Evolutionary conservation across 73 alveolate species (phyloP), one percentile per base, ranked within the genome.

Genomic region (Breviolum minutum): DNA sequence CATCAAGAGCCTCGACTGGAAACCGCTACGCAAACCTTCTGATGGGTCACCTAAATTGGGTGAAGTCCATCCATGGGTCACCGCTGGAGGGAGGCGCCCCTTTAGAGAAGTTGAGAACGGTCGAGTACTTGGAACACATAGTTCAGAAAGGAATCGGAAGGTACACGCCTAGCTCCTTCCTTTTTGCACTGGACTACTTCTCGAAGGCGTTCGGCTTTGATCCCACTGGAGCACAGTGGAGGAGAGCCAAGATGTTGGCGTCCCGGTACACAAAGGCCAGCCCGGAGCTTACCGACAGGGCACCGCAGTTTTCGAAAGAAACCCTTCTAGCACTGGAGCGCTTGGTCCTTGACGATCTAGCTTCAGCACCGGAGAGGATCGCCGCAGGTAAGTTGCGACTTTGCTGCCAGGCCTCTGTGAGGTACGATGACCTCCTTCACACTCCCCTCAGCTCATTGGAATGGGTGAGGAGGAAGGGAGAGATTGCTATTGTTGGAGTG

Each of bases 131-230:
- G 13, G 83, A 64, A 48, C 17, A 7, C 22, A 24, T 87, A 32
- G 69, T 66, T 22, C 95, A 87, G 27, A 29, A 48, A 14, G 95
- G 68, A 5, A 63, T 69, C 30, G 95, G 95, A 20, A 10, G 5
- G 27, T 29, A 29, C 26, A 87, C 95, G 7, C 95, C 95, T 10
- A 27, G 8, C 9, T 8, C 82, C 48, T 73, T 87, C 54, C 48
- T 87, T 16, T 87, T 26, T 68, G 95, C 95, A 9, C 19, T 63
- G 26, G 95, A 87, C 69, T 87, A 11, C 83, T 87, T 64, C 74
- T 7, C 68, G 27, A 63, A 30, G 20, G 83, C 66, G 20, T 87
- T 87, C 48, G 95, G 83, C 20, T 87, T 86, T 60, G 92, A 83
- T 20, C 54, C 64, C 61, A 29, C 27, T 9, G 70, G 62, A 17